These are phyloP conservation scores for Pythium periplocum DNA, from an alignment of 352 stramenopile species.

Conservation along the genomic window DNA sequence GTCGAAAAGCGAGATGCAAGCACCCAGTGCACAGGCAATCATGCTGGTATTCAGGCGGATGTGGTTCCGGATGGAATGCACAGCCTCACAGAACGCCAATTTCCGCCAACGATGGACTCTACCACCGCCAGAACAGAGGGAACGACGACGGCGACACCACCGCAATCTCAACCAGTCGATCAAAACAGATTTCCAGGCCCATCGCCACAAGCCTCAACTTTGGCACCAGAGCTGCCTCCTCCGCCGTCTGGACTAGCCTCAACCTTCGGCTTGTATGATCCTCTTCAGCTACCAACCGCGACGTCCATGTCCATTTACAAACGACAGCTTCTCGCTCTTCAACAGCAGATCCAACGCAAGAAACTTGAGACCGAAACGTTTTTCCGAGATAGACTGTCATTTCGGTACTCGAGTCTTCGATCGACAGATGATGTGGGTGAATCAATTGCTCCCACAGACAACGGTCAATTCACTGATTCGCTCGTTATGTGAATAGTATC, in stretches of 20 bases:
- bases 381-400: conserved; percentile 47
- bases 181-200: no score
- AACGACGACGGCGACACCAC: not conserved
- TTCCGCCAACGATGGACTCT: not conserved
- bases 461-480: conserved; percentile 1
- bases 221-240: not conserved
- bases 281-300: conserved; percentile 22
- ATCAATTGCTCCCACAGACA: not conserved
- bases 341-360: conserved; percentile 65
- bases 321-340: conserved; percentile 49
- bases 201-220: no score
- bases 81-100: conserved; percentile 13
- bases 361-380: conserved; percentile 58
- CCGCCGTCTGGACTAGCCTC: conserved; percentile 7
- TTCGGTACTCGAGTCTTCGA: conserved; percentile 51
- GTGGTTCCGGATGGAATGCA: conserved; percentile 53
- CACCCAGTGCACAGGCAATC: conserved; percentile 74
- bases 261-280: conserved; percentile 31
- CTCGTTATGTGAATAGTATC: conserved; percentile 25
- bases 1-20: conserved; percentile 58
- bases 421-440: conserved; percentile 45
- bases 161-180: no score
- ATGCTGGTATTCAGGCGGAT: conserved; percentile 63
- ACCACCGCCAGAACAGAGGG: not conserved
- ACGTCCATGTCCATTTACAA: conserved; percentile 59